Percentiles rank a stretch among this genome's conserved stretches.
phyloP scores from a whole-genome alignment of 202 grass and related monocot species.

The Saccharum hybrid region DNA sequence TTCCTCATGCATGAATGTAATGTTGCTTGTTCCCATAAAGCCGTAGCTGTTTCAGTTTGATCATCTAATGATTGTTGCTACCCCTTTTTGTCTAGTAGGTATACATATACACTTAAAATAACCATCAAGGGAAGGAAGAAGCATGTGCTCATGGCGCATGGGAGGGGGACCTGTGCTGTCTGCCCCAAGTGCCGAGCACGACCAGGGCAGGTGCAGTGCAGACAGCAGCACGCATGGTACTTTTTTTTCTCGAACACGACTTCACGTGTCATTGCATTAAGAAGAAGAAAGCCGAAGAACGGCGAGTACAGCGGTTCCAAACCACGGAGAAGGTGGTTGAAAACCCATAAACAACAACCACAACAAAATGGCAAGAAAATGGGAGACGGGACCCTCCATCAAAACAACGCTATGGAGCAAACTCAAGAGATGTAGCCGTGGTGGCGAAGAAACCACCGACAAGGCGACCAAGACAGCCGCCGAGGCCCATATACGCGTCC shows the following conservation, averaged over 20 bases:
- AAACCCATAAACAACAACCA: too few relatives aligned
- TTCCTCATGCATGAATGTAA: conserved; percentile 34
- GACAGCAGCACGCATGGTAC: conserved; percentile 9
- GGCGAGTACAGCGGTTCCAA: too few relatives aligned
- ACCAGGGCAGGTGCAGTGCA: conserved; percentile 36
- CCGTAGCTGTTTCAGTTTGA: conserved; percentile 47
- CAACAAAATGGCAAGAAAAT: too few relatives aligned
- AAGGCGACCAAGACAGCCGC: too few relatives aligned
- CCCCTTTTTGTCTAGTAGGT: conserved; percentile 43
- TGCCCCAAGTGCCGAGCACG: conserved; percentile 38
- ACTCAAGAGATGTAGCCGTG: too few relatives aligned
- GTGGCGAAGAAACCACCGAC: too few relatives aligned
- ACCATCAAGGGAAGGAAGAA: conserved; percentile 43
- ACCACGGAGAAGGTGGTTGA: too few relatives aligned
- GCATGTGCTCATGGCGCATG: conserved; percentile 70
- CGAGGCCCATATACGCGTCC: background rate
- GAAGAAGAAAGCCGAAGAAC: too few relatives aligned
- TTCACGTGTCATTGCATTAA: too few relatives aligned
- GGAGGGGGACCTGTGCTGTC: conserved; percentile 42
- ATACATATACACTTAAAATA: conserved; percentile 59
- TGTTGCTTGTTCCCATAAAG: conserved; percentile 56
- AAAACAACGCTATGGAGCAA: too few relatives aligned
- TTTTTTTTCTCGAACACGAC: background rate
- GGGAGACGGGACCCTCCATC: too few relatives aligned
- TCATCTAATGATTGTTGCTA: conserved; percentile 65